Evolutionary conservation across 116 monocot genomes (phyloP).

Genomic region (Dioscorea cayenensis): DNA sequence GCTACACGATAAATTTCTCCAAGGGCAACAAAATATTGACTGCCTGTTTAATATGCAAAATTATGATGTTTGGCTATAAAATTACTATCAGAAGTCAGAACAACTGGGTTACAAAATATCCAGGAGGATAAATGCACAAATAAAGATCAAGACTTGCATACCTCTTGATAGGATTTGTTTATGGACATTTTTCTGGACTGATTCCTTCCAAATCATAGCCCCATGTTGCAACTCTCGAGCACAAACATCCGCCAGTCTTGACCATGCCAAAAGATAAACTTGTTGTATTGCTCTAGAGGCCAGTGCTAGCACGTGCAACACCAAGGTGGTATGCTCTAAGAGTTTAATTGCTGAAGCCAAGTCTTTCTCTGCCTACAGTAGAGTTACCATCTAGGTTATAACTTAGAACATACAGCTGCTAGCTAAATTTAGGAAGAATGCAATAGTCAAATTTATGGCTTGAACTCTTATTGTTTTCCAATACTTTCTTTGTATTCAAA

Average conservation of each 20-base stretch:
- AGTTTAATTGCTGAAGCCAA: constrained; percentile 38
- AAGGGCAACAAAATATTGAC: constrained; percentile 64
- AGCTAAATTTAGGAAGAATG: not conserved
- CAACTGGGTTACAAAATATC: too few relatives aligned
- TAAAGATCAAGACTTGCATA: constrained; percentile 5
- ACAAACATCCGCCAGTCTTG: constrained; percentile 42
- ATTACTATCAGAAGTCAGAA: too few relatives aligned
- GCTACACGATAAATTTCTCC: constrained; percentile 62
- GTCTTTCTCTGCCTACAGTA: constrained; percentile 43
- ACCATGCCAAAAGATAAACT: constrained; percentile 59
- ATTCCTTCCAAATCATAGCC: constrained; percentile 45
- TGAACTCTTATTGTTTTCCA: not conserved
- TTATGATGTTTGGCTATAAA: not conserved
- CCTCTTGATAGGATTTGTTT: constrained; percentile 33
- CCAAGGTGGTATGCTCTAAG: constrained; percentile 40
- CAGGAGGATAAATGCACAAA: not conserved
- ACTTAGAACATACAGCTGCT: not conserved
- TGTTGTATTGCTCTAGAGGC: constrained; percentile 37
- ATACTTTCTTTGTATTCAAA: not conserved
- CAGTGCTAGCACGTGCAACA: constrained; percentile 25
- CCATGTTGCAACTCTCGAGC: constrained; percentile 63
- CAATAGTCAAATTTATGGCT: not conserved
- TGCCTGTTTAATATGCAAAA: constrained; percentile 27
- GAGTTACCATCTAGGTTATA: not conserved
- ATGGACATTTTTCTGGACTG: constrained; percentile 20